These are phyloP conservation scores for Ophiostoma pallidulum DNA, from an alignment of 2,329 filamentous ascomycete species.

Conservation along the genomic window DNA sequence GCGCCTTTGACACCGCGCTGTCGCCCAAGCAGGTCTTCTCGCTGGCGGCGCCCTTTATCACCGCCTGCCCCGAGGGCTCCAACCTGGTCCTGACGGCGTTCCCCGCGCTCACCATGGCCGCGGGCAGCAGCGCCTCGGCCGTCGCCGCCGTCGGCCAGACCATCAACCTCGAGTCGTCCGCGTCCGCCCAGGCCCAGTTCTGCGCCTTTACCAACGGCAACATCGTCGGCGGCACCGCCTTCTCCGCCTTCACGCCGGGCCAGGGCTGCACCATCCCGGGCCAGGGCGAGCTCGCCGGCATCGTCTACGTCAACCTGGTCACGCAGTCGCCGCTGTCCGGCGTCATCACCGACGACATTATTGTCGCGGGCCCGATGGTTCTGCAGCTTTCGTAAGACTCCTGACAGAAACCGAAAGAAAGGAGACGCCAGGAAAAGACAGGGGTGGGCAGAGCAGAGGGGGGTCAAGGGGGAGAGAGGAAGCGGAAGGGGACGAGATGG, in stretches of 20 bases:
- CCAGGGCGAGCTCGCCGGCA: constrained; percentile 42
- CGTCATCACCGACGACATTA: constrained; percentile 50
- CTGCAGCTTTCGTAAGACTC: constrained; percentile 39
- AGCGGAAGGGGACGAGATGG: no score
- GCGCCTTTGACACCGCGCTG: constrained; percentile 61
- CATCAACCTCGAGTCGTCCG: constrained; percentile 41
- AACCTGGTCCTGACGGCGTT: constrained; percentile 55
- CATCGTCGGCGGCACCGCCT: constrained; percentile 48
- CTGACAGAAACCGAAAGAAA: no score
- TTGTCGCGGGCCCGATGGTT: constrained; percentile 55
- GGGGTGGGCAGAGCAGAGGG: background rate
- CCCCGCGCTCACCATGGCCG: constrained; percentile 47
- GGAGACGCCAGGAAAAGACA: no score
- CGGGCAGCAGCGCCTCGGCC: constrained; percentile 31
- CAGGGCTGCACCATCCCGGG: constrained; percentile 53
- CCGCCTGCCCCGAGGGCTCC: constrained; percentile 55
- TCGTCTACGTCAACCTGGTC: constrained; percentile 59
- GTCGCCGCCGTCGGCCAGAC: constrained; percentile 32
- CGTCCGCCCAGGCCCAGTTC: constrained; percentile 42
- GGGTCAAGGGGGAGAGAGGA: background rate
- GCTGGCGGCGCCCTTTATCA: constrained; percentile 63
- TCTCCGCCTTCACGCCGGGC: constrained; percentile 44
- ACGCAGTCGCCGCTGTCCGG: constrained; percentile 41
- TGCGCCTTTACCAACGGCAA: constrained; percentile 60
- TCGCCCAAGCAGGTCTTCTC: constrained; percentile 62